These are phyloP conservation scores for Talaromyces sp. DNA, from an alignment of 2,329 filamentous ascomycete species.

Conservation along the genomic window DNA sequence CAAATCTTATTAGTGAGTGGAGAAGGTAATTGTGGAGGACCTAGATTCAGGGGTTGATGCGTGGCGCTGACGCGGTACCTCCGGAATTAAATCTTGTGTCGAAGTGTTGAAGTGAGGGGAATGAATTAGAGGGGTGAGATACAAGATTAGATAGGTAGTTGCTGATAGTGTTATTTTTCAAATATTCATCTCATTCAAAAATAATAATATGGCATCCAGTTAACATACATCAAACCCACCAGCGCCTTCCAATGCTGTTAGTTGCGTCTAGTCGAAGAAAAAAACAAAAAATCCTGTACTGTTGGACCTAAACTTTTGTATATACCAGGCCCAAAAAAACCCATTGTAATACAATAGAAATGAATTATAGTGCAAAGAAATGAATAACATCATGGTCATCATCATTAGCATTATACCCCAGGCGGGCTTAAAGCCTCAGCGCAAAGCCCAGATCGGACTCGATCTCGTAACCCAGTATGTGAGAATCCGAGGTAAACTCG, in stretches of 20 bases:
- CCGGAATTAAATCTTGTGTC: not conserved
- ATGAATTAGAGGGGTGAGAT: not conserved
- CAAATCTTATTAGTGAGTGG: not conserved
- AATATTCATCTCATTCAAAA: not conserved
- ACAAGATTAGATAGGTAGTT: not conserved
- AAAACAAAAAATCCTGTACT: not conserved
- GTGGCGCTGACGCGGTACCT: not conserved
- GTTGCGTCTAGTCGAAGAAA: not conserved
- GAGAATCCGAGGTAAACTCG: slow-evolving; percentile 1
- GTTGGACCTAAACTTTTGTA: not conserved
- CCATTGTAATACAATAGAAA: slow-evolving; percentile 1
- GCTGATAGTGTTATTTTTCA: not conserved
- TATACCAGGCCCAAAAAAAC: not conserved
- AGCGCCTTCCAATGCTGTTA: not conserved
- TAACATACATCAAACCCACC: not conserved
- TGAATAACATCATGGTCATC: not conserved
- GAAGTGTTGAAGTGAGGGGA: not conserved
- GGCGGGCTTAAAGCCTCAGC: slow-evolving; percentile 5
- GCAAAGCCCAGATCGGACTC: slow-evolving; percentile 9
- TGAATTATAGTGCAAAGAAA: not conserved
- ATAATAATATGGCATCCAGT: not conserved
- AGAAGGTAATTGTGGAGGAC: not conserved
- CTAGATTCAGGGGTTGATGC: not conserved
- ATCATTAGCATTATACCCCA: not conserved
- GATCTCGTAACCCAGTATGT: slow-evolving; percentile 6